Conservation (phyloP, 2,329 filamentous ascomycete species). For the Chaetomium sp. region DNA sequence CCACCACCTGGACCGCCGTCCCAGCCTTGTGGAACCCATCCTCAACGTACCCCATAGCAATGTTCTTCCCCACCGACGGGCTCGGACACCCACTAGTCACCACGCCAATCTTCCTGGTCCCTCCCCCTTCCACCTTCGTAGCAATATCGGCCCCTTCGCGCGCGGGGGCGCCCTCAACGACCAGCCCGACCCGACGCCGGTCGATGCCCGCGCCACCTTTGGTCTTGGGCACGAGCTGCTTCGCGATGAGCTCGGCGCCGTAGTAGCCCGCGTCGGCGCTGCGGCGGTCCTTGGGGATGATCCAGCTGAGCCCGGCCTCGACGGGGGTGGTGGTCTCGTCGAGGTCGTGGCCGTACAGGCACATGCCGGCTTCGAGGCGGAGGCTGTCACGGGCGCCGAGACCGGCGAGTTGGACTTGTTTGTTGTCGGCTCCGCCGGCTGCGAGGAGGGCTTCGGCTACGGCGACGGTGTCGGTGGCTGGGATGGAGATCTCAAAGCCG, state of each 20-base stretch:
- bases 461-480: slow-evolving; percentile 55
- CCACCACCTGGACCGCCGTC: slow-evolving; percentile 70
- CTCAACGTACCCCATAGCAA: slow-evolving; percentile 90
- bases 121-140: slow-evolving; percentile 35
- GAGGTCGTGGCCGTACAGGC: slow-evolving; percentile 97
- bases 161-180: slow-evolving; percentile 80
- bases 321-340: slow-evolving; percentile 64
- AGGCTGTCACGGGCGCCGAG: slow-evolving; percentile 88
- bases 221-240: slow-evolving; percentile 66
- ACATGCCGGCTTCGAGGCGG: slow-evolving; percentile 95
- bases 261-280: slow-evolving; percentile 66
- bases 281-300: slow-evolving; percentile 74
- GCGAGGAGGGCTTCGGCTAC: slow-evolving; percentile 65
- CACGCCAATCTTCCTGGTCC: slow-evolving; percentile 54
- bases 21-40: slow-evolving; percentile 77
- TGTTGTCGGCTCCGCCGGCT: slow-evolving; percentile 50
- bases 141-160: slow-evolving; percentile 82
- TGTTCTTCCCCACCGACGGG: slow-evolving; percentile 80
- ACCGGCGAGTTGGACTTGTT: slow-evolving; percentile 66
- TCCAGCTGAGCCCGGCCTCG: slow-evolving; percentile 60
- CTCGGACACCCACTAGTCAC: slow-evolving; percentile 89
- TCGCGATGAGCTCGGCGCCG: slow-evolving; percentile 69
- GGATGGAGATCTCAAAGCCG: slow-evolving; percentile 92
- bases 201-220: slow-evolving; percentile 65
- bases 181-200: slow-evolving; percentile 71